Evolutionary conservation across 192 early-diverging fungal species (phyloP), one percentile per base, ranked within the genome.

Genomic region (Podila epigama): DNA sequence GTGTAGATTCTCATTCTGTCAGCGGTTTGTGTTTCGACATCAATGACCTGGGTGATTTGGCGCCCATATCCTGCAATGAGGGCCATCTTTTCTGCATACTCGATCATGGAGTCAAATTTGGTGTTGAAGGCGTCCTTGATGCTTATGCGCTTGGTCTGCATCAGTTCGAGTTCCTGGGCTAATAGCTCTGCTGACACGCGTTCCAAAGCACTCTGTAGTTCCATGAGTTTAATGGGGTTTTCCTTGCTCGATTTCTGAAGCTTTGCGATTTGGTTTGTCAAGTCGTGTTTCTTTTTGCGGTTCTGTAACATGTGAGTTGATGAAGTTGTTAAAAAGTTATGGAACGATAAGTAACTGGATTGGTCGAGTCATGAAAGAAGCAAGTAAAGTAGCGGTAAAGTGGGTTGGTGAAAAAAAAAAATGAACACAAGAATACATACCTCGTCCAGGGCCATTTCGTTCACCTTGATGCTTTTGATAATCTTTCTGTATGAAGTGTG

Each of bases 21-120:
- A 0, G 72, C 63, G 13, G 63, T 65, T 18, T 75, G 72, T 2
- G 64, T 51, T 16, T 75, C 72, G 10, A 65, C 68, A 28, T 75
- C 72, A 29, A 75, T 65, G 8, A 67, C 72, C 44, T 66, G 64
- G 18, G 72, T 75, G 60, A 75, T 75, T 6, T 64, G 58, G 1
- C 69, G 64, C 32, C 81, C 81, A 57, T 79, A 79, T 6, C 75
- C 81, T 15, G 70, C 59, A 59, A 82, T 79, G 10, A 82, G 61
- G 4, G 81, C 75, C 65, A 79, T 68, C 50, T 79, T 79, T 63
- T 82, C 75, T 1, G 81, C 57, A 35, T 64, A 63, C 37, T 82
- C 81, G 28, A 82, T 68, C 52, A 66, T 82, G 32, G 81, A 70
- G 50, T 79, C 66, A 28, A 82, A 67, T 27, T 70, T 68, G 31